These are phyloP conservation scores for Maudiozyma bulderi DNA, from an alignment of 805 yeast species.

Conservation along the genomic window DNA sequence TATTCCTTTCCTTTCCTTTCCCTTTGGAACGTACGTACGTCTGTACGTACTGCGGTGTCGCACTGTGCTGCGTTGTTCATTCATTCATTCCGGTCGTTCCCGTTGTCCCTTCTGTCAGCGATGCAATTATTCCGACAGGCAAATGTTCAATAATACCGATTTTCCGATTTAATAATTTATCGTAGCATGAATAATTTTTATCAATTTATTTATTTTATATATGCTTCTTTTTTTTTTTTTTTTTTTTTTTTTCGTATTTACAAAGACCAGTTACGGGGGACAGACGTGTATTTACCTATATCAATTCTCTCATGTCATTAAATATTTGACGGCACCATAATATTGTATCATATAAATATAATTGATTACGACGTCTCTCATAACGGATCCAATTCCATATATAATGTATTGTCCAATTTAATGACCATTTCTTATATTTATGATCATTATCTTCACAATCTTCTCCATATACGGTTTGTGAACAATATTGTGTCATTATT, in stretches of 20 bases:
- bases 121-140: no score
- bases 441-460: slow-evolving; percentile 33
- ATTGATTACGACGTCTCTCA: slow-evolving; percentile 22
- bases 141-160: no score
- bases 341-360: slow-evolving; percentile 22
- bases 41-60: no score
- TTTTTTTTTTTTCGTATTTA: neutral
- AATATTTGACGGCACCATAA: slow-evolving; percentile 14
- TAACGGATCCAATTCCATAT: slow-evolving; percentile 20
- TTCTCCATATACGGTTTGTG: slow-evolving; percentile 67
- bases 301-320: neutral
- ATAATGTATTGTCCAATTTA: slow-evolving; percentile 18
- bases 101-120: no score
- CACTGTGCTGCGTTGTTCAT: no score
- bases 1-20: no score
- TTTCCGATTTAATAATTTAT: no score
- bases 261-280: neutral
- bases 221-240: no score
- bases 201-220: no score
- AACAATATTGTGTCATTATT: slow-evolving; percentile 86
- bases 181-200: no score
- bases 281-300: neutral
- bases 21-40: no score
- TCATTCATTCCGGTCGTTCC: no score
- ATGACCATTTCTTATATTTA: slow-evolving; percentile 16